Evolutionary conservation across 257 asterid genomes (phyloP).

Genomic region (Solanum arcanum): DNA sequence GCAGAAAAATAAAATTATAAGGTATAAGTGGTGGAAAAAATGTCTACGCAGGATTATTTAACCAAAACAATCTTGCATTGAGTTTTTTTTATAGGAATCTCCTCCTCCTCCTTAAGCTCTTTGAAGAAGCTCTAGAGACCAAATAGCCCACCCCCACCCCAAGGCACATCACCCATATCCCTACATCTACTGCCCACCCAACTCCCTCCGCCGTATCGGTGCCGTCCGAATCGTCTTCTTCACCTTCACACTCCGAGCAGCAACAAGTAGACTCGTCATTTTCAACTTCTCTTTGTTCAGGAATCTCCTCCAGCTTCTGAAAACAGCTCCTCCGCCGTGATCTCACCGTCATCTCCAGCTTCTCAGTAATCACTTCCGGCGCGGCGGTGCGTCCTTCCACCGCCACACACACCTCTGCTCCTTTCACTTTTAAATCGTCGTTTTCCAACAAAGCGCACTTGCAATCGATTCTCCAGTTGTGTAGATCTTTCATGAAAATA

Average conservation of each 20-base stretch:
- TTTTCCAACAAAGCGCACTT: constrained; percentile 13
- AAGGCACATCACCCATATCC: constrained; percentile 66
- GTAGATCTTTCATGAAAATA: constrained; percentile 22
- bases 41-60: no score
- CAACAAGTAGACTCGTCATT: constrained; percentile 18
- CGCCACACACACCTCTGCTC: constrained; percentile 43
- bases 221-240: constrained; percentile 7
- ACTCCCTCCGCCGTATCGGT: constrained; percentile 17
- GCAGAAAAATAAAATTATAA: not conserved
- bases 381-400: constrained; percentile 32
- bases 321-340: constrained; percentile 14
- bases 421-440: constrained; percentile 14
- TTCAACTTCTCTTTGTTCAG: constrained; percentile 51
- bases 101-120: constrained; percentile 17
- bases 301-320: constrained; percentile 55
- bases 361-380: constrained; percentile 2
- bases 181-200: constrained; percentile 73
- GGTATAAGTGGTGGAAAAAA: no score
- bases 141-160: constrained; percentile 72
- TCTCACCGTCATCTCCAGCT: constrained; percentile 32
- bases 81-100: not conserved
- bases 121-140: constrained; percentile 43
- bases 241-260: constrained; percentile 30
- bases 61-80: no score
- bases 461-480: constrained; percentile 54